Conservation (phyloP, 106 monocot genomes). For the Vanilla planifolia region DNA sequence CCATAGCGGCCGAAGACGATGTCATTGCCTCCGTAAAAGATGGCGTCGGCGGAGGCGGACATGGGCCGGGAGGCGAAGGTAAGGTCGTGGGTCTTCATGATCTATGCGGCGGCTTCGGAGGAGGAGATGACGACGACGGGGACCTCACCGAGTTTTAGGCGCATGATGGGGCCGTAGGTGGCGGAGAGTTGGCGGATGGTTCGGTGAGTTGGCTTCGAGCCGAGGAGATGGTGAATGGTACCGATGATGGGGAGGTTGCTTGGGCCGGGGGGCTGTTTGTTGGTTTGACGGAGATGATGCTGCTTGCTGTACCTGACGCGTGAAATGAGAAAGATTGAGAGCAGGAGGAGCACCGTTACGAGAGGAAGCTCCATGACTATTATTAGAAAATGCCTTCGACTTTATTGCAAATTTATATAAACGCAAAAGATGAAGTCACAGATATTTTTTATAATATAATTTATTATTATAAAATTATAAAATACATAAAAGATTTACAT, state of each 20-base stretch:
- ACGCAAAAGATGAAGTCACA: no score
- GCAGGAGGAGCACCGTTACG: no score
- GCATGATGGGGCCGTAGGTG: constrained; percentile 17
- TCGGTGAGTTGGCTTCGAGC: not conserved
- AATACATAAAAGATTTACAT: no score
- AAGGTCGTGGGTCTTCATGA: constrained; percentile 10
- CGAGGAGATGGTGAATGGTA: constrained; percentile 12
- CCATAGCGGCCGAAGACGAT: not conserved
- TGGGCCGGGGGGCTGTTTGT: constrained; percentile 18
- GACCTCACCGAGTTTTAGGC: constrained; percentile 16
- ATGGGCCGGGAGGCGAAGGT: constrained; percentile 6
- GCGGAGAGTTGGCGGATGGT: not conserved
- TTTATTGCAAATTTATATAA: no score
- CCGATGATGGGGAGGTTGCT: constrained; percentile 23
- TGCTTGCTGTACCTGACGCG: no score
- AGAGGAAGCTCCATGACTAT: no score
- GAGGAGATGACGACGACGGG: constrained; percentile 8
- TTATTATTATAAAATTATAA: no score
- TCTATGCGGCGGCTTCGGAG: constrained; percentile 1
- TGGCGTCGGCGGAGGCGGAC: not conserved
- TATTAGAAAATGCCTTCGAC: no score
- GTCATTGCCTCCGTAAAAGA: not conserved
- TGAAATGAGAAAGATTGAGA: no score
- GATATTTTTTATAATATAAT: no score
- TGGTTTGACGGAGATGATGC: no score